Conservation (phyloP, 805 yeast species). For the Pichia kluyveri region DNA sequence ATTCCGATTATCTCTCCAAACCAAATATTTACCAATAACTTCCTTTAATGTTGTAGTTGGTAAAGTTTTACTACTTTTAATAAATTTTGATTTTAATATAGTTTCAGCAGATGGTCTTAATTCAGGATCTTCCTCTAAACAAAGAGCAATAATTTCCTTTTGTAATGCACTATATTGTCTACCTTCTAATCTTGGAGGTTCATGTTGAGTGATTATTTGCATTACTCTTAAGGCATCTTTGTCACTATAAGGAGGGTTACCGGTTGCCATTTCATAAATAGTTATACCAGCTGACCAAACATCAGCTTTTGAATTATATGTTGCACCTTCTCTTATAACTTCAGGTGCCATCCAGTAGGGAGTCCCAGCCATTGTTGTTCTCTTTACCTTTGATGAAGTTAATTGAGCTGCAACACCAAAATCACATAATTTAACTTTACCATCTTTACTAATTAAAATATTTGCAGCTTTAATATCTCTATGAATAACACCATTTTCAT, state of each 20-base stretch:
- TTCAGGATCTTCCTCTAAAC: slow-evolving; percentile 88
- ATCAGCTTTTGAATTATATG: slow-evolving; percentile 87
- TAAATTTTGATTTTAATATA: slow-evolving; percentile 62
- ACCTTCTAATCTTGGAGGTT: slow-evolving; percentile 94
- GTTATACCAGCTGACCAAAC: slow-evolving; percentile 98
- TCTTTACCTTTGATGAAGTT: slow-evolving; percentile 60
- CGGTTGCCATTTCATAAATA: slow-evolving; percentile 88
- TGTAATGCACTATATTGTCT: slow-evolving; percentile 64
- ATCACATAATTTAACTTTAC: slow-evolving; percentile 86
- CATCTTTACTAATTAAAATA: slow-evolving; percentile 73
- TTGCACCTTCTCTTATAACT: slow-evolving; percentile 84
- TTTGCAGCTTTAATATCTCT: slow-evolving; percentile 97
- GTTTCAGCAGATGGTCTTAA: slow-evolving; percentile 87
- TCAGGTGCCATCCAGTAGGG: slow-evolving; percentile 99
- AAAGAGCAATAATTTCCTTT: slow-evolving; percentile 83
- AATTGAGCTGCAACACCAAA: slow-evolving; percentile 97
- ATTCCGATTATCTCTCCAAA: slow-evolving; percentile 65
- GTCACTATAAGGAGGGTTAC: slow-evolving; percentile 95
- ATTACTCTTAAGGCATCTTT: slow-evolving; percentile 92
- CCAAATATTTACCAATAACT: slow-evolving; percentile 58
- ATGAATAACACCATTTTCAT: slow-evolving; percentile 85
- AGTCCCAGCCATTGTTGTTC: slow-evolving; percentile 94
- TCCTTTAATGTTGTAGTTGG: slow-evolving; percentile 62
- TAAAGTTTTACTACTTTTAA: slow-evolving; percentile 49
- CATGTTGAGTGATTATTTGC: slow-evolving; percentile 85